Evolutionary conservation across 2,329 filamentous ascomycete genomes (phyloP).

Genomic region (Talaromyces piceae): DNA sequence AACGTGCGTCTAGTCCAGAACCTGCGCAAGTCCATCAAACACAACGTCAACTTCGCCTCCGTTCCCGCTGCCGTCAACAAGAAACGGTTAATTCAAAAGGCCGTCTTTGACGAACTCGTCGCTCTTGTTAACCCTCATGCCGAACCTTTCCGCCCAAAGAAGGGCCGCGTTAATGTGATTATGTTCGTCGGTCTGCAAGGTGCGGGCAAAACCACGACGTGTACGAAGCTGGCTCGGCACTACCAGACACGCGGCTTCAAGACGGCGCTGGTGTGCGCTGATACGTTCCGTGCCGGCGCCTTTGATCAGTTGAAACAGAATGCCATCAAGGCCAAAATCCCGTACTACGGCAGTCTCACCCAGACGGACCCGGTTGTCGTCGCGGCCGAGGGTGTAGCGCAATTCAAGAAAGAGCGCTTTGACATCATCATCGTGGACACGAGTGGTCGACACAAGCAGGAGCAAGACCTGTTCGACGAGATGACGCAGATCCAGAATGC

Average conservation of each 20-base stretch:
- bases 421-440: constrained; percentile 99
- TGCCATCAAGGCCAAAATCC: constrained; percentile 96
- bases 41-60: constrained; percentile 89
- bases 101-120: constrained; percentile 95
- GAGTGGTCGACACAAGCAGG: constrained; percentile 87
- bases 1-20: constrained; percentile 89
- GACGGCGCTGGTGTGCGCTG: constrained; percentile 88
- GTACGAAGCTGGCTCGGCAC: constrained; percentile 91
- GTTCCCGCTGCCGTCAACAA: constrained; percentile 89
- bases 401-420: constrained; percentile 98
- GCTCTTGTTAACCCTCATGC: constrained; percentile 91
- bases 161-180: constrained; percentile 91
- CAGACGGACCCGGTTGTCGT: constrained; percentile 94
- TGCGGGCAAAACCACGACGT: constrained; percentile 95
- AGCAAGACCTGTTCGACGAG: constrained; percentile 89
- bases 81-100: constrained; percentile 95
- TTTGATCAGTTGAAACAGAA: constrained; percentile 99
- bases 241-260: constrained; percentile 92
- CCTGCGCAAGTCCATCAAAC: constrained; percentile 87
- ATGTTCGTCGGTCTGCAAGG: constrained; percentile 99
- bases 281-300: constrained; percentile 96
- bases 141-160: constrained; percentile 93
- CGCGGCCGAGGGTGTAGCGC: constrained; percentile 89
- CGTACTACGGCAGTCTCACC: constrained; percentile 93
- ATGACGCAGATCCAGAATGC: constrained; percentile 95